phyloP scores from a whole-genome alignment of 495 filamentous ascomycete species.

The Venustampulla echinocandica region DNA sequence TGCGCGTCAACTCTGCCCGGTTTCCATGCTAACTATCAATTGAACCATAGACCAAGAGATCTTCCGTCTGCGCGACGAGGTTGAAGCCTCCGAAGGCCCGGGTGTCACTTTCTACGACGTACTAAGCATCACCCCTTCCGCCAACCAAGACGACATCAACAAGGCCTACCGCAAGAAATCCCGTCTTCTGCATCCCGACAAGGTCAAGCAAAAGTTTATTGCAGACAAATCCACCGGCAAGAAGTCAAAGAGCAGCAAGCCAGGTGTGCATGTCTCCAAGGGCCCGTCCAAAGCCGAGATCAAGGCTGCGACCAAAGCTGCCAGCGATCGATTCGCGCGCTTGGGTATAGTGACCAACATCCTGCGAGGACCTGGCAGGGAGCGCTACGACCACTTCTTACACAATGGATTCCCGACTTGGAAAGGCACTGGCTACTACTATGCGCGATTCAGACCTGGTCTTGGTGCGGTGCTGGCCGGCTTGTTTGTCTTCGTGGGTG shows the following conservation, averaged over 20 bases:
- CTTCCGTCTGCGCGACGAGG: conserved; percentile 84
- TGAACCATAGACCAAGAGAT: conserved; percentile 77
- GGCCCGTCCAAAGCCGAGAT: conserved; percentile 65
- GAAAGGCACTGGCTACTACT: conserved; percentile 98
- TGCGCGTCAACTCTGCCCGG: not conserved
- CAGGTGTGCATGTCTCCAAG: conserved; percentile 59
- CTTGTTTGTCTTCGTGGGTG: conserved; percentile 77
- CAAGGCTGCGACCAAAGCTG: conserved; percentile 62
- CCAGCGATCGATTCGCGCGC: conserved; percentile 69
- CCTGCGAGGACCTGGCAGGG: conserved; percentile 66
- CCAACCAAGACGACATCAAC: conserved; percentile 80
- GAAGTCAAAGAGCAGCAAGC: conserved; percentile 43
- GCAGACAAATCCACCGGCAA: conserved; percentile 55
- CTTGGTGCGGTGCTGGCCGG: conserved; percentile 75
- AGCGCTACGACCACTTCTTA: conserved; percentile 93
- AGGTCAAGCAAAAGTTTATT: conserved; percentile 75
- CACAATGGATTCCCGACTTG: conserved; percentile 89
- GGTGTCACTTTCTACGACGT: conserved; percentile 94
- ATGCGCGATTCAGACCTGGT: conserved; percentile 83
- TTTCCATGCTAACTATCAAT: conserved; percentile 8
- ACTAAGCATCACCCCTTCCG: conserved; percentile 60
- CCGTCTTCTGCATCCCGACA: conserved; percentile 79
- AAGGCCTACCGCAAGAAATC: conserved; percentile 90
- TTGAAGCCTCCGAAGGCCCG: conserved; percentile 63
- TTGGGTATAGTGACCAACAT: conserved; percentile 77